phyloP scores from a whole-genome alignment of 768 basidiomycete species.

The Dentipellis fragilis region DNA sequence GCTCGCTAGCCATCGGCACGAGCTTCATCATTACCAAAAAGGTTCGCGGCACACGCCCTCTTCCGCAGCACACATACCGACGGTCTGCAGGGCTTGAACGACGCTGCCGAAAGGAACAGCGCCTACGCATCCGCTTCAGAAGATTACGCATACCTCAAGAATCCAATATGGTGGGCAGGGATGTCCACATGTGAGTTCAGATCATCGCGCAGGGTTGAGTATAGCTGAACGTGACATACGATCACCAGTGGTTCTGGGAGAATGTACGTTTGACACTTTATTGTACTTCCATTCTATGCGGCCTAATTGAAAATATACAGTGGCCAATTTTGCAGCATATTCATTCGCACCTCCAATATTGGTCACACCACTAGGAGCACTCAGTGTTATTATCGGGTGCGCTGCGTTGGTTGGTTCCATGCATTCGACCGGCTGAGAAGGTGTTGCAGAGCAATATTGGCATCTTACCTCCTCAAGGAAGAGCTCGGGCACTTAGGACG shows the following conservation, averaged over 20 bases:
- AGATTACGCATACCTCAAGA: conserved; percentile 76
- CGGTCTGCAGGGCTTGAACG: conserved; percentile 68
- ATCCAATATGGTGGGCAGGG: conserved; percentile 96
- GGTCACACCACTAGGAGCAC: conserved; percentile 95
- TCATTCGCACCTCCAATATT: conserved; percentile 96
- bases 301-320: conserved; percentile 21
- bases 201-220: background rate
- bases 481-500: conserved; percentile 89
- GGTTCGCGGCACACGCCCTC: conserved; percentile 32
- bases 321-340: conserved; percentile 92
- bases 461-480: conserved; percentile 88
- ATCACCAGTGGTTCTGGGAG: conserved; percentile 76
- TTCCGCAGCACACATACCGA: conserved; percentile 3
- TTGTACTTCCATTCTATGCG: background rate
- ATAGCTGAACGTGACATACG: background rate
- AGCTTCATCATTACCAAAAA: conserved; percentile 99
- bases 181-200: conserved; percentile 74
- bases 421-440: background rate
- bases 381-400: conserved; percentile 93
- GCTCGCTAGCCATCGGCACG: conserved; percentile 82
- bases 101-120: conserved; percentile 52
- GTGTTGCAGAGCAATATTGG: conserved; percentile 69
- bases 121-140: conserved; percentile 39
- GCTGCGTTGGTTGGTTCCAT: conserved; percentile 18
- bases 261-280: conserved; percentile 43